Base-by-base conservation (phyloP, 371 early-diverging fungal genomes). In the Apophysomyces sp. region DNA sequence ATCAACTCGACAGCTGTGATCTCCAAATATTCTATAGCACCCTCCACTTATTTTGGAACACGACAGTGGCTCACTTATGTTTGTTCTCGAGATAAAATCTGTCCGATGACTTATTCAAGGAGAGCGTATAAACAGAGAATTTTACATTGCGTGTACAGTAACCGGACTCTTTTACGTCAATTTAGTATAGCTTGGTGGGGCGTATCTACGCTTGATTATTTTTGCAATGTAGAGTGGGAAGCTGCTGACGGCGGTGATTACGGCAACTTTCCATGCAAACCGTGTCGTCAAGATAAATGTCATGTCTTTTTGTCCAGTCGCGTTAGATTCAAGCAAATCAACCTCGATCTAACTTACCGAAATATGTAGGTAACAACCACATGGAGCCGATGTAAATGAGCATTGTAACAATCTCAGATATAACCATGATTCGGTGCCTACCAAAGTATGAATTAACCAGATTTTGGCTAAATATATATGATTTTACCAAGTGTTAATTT, bases 241-340 rank as follows among this genome's bases (percentile, higher is more conserved):
- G 49, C 91, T 88, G 65, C 92, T 91, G 29, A 95, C 89, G 8
- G 89, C 89, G 11, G 96, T 95, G 32, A 98, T 96, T 16, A 94
- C 88, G 0, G 87, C 84, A 3, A 92, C 90, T 67, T 97, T 97
- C 95, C 96, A 94, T 15, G 89, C 80, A 76, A 96, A 98, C 8
- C 86, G 75, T 52, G 72, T 74, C 1, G 95, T 91, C 58, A 93
- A 66, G 55, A 97, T 96, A 67, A 97, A 98, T 36, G 77, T 63
- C 71, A 93, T 69, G 67, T 97, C 93, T 94, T 72, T 21, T 3
- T 8, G 1, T 7, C 13, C 27, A 60, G 32, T 29, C 11, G 3
- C 7, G 41, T 40, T 39, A 39, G 16, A 8, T 16, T 41, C 28
- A 58, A 26, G 16, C 52, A 16, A 51, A 49, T 31, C 8, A 4